phyloP scores from a whole-genome alignment of 352 stramenopile species.

The Pythium myriotylum region DNA sequence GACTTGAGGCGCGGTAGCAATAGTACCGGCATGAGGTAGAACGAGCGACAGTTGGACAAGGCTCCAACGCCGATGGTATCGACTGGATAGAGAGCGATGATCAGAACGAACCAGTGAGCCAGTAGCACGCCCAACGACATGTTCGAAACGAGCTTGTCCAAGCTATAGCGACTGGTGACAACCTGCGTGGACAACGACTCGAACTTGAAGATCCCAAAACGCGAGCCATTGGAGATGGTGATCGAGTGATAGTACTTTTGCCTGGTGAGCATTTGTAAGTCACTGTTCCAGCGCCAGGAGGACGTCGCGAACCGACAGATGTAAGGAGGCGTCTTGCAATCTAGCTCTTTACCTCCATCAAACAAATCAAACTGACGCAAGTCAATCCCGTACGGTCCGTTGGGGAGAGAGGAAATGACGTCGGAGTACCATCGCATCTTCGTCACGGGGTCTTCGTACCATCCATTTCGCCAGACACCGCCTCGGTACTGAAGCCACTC shows the following conservation, averaged over 20 bases:
- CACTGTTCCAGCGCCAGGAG: neutral
- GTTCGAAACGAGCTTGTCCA: constrained; percentile 3
- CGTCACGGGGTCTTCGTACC: constrained; percentile 32
- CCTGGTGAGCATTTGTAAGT: neutral
- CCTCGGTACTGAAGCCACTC: constrained; percentile 30
- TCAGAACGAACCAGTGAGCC: no score
- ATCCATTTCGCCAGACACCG: constrained; percentile 42
- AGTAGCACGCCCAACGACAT: no score
- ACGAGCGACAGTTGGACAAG: no score
- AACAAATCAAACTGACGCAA: constrained; percentile 2
- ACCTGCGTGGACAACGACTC: neutral
- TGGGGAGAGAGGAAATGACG: constrained; percentile 14
- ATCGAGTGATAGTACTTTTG: neutral
- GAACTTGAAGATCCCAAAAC: neutral
- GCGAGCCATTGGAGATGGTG: neutral
- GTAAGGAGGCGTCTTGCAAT: constrained; percentile 1
- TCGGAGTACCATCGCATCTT: constrained; percentile 34
- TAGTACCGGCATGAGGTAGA: no score
- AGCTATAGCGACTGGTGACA: constrained; percentile 2
- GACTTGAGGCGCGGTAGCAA: no score
- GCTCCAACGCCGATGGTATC: no score
- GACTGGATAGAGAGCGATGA: no score
- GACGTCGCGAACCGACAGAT: neutral
- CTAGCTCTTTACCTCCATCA: neutral
- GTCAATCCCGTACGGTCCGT: neutral